phyloP scores from a whole-genome alignment of 257 asterid species.

The Solanum ossicruentum region DNA sequence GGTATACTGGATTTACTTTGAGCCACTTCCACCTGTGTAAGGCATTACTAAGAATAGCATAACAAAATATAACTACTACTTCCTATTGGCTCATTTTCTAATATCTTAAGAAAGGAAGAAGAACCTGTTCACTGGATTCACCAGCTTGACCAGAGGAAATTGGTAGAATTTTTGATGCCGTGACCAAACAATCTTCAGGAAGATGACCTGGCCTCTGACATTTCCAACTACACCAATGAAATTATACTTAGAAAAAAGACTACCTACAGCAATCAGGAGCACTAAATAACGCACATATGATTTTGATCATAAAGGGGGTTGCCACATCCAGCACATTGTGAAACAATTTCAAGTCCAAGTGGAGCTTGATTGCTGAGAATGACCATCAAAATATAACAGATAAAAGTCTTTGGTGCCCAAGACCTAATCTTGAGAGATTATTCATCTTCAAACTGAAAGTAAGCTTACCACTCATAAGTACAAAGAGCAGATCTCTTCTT shows the following conservation, averaged over 20 bases:
- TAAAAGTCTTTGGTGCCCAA: neutral
- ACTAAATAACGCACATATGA: neutral
- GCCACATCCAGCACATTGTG: neutral
- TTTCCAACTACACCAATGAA: constrained; percentile 59
- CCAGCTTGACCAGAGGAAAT: constrained; percentile 16
- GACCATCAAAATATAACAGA: neutral
- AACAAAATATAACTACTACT: neutral
- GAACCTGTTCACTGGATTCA: constrained; percentile 22
- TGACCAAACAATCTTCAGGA: constrained; percentile 74
- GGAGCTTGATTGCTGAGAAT: neutral
- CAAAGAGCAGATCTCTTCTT: constrained; percentile 60
- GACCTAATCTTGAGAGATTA: neutral
- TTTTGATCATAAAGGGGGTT: neutral
- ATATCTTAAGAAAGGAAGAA: neutral
- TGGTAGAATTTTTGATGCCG: constrained; percentile 18
- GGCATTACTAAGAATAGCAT: neutral
- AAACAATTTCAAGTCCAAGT: neutral
- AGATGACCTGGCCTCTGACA: constrained; percentile 87
- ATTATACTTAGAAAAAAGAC: neutral
- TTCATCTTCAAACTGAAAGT: neutral
- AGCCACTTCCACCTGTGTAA: constrained; percentile 27
- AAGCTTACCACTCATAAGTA: constrained; percentile 60
- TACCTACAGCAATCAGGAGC: neutral
- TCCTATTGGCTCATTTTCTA: neutral
- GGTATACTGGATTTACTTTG: constrained; percentile 28